A percentile compares a stretch with the other conserved stretches of the same genome.
Evolutionary conservation across 2,329 filamentous ascomycete genomes (phyloP).

Genomic region (Aureobasidium melanogenum): DNA sequence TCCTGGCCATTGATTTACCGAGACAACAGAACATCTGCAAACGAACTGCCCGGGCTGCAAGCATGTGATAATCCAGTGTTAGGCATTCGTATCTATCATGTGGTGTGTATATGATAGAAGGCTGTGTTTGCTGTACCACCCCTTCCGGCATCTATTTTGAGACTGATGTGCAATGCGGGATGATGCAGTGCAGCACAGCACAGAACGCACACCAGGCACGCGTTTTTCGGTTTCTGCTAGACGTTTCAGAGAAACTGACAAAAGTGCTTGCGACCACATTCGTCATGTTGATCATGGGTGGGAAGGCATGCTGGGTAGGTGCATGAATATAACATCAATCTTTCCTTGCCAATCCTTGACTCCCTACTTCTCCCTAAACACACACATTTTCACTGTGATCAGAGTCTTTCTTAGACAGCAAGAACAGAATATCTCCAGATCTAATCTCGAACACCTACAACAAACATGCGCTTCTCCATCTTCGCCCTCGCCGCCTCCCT

Average conservation of each 20-base stretch:
- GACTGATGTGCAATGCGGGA: not conserved
- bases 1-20: not conserved
- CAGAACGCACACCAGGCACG: not conserved
- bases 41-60: not conserved
- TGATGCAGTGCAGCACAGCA: constrained; percentile 1
- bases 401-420: not conserved
- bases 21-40: not conserved
- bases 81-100: not conserved
- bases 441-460: not conserved
- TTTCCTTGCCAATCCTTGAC: not conserved
- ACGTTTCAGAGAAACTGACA: not conserved
- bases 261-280: not conserved
- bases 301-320: not conserved
- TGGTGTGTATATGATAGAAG: not conserved
- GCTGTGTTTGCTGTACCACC: not conserved
- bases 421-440: not conserved
- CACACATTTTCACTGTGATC: not conserved
- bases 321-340: not conserved
- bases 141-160: not conserved
- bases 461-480: constrained; percentile 9
- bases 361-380: not conserved
- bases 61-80: not conserved
- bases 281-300: constrained; percentile 1
- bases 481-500: constrained; percentile 1
- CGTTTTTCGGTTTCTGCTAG: not conserved